Base-by-base conservation (phyloP, 1,284 basidiomycete genomes). In the Vanrija humicola region DNA sequence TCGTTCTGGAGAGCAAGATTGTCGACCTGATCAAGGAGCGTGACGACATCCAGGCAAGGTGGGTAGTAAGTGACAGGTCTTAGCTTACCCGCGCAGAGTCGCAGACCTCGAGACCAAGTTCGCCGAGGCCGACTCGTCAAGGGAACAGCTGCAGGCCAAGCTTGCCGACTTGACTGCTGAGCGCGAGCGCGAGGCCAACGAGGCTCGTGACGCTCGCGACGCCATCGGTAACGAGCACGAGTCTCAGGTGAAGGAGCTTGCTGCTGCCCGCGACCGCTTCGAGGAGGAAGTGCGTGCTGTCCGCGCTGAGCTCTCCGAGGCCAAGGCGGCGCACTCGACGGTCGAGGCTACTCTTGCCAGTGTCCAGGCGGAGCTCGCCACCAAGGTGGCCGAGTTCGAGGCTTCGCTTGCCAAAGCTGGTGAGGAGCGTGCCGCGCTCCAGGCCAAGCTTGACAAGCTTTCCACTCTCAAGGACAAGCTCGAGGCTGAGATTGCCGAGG, bases 41-140 rank as follows among this genome's bases (percentile, higher is more conserved):
- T 12, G 48, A 40, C 25, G 57, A 66, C 34, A 49, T 71, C 5
- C 67, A 70, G 48, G 46, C 64, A 15, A 56, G 52, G 70, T 72
- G 46, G 54, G 67, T n/a, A 23, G 1, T 21, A 38, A 12, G 5
- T 10, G 34, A 14, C 28, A 8, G 28, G 12, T 3, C 1, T 5
- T 8, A 1, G 34, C 34, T 34, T 34, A 34, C 12, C 3, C 10
- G 28, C 28, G 4, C 34, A 34, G 34, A 10, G 34, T 34, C 12
- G 34, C 34, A 1, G 34, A 34, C 12, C 34, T 34, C 34, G 34
- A 34, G 34, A 14, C 12, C 10, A 53, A 45, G 50, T 26, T 53
- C 16, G 53, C 51, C 28, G 43, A 52, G 25, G 34, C 34, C 34
- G 10, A 34, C 34, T 34, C 34, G 14, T 34, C 34, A 15, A 5